Percentiles rank a stretch among this genome's conserved stretches.
Conservation (phyloP, 345 rosid species). For the Arabidopsis thaliana region DNA sequence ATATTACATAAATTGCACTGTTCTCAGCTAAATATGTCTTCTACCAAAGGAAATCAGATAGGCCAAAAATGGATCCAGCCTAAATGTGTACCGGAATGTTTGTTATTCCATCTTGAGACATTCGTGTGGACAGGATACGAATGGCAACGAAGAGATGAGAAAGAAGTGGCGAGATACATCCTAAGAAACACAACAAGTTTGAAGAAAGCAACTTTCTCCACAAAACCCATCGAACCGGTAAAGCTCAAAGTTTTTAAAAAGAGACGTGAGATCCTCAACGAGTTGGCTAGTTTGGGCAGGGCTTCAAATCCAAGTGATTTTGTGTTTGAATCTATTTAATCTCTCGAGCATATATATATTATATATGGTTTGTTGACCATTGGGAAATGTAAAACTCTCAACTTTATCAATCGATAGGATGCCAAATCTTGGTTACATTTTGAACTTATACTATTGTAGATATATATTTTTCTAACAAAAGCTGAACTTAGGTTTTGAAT, state of each 20-base stretch:
- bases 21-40: no score
- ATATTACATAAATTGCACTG: no score
- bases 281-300: background rate
- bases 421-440: no score
- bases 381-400: no score
- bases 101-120: background rate
- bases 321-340: background rate
- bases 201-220: conserved; percentile 9
- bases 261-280: background rate
- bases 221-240: background rate
- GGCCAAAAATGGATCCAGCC: background rate
- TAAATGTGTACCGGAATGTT: background rate
- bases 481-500: no score
- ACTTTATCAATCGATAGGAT: no score
- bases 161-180: background rate
- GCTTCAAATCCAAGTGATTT: background rate
- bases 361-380: no score
- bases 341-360: no score
- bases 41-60: no score
- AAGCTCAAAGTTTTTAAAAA: background rate
- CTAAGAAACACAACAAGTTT: background rate
- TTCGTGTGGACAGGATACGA: background rate
- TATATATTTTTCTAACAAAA: no score
- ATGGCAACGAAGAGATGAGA: background rate
- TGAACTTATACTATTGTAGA: no score